A percentile compares a stretch with the other conserved stretches of the same genome.
Evolutionary conservation across 768 basidiomycete genomes (phyloP).

Genomic region (Termitomyces sp.): DNA sequence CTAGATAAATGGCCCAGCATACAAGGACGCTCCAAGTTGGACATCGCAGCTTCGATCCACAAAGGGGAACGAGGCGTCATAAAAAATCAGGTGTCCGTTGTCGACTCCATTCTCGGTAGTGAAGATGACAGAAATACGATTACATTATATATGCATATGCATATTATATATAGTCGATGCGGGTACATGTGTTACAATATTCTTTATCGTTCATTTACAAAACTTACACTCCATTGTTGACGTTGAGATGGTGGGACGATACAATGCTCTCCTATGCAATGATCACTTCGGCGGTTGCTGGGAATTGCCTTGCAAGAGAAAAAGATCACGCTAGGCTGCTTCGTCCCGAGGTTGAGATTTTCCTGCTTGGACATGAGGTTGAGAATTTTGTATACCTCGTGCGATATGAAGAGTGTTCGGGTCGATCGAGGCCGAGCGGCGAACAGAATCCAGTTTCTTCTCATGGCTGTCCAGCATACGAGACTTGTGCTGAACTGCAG

Average conservation of each 20-base stretch:
- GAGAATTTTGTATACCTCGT: background rate
- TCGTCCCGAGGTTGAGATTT: background rate
- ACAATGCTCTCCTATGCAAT: no score
- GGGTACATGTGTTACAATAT: background rate
- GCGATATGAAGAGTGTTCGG: background rate
- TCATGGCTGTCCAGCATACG: background rate
- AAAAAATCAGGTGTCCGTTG: no score
- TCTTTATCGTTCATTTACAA: background rate
- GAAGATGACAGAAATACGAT: background rate
- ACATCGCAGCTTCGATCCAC: no score
- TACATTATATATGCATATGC: no score
- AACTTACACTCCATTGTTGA: background rate
- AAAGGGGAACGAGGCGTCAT: no score
- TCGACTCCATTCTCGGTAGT: background rate
- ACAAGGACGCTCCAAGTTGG: no score
- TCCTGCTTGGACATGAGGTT: background rate
- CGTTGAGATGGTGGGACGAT: background rate
- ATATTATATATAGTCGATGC: background rate
- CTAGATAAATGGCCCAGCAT: no score
- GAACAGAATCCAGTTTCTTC: background rate
- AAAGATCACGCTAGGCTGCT: background rate
- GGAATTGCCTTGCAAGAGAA: no score
- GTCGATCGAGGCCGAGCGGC: background rate
- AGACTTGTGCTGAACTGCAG: background rate
- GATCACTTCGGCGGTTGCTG: no score